Evolutionary conservation across 305 asterid genomes (phyloP), one percentile per base, ranked within the genome.

Genomic region (Caryopteris hybrid): DNA sequence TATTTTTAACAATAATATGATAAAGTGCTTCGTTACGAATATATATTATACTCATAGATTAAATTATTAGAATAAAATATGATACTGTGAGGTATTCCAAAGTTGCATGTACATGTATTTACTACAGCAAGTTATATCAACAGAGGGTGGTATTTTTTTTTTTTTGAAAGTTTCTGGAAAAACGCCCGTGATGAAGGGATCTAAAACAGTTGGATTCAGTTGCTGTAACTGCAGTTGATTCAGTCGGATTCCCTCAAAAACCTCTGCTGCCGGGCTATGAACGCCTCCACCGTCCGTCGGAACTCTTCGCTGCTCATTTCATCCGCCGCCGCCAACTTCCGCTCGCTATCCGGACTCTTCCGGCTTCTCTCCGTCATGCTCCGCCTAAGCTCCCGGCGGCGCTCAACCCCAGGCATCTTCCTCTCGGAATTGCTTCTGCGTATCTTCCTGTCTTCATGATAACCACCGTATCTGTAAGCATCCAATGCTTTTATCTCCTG

Each of bases 221-320:
- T n/a, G 38, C 65, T 14, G 74, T 48, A 61, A 51, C 67, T 55
- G 36, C 25, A 60, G 70, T 64, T 55, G 84, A 60, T 82, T 51
- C 65, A 78, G 43, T 88, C 91, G n/a, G n/a, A n/a, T 68, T 89
- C 94, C 89, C 92, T 86, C 77, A 92, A 58, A 67, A 57, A 72
- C 85, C 85, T 86, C 76, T 89, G 98, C 58, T 89, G 96, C 74
- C 94, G 79, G 4, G 96, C 96, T 60, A 92, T 92, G 61, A 92
- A 92, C 69, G 85, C 92, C 75, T 92, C 98, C 65, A 92, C 92
- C 6, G 83, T 85, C 6, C 67, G 82, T 22, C 92, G 81, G 81
- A 92, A 92, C 56, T 89, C 96, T 12, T 89, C 96, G 58, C 72
- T 70, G 59, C 91, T 92, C 96, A 92, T 86, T 69, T 54, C 41